Percentiles rank a stretch among this genome's conserved stretches.
phyloP scores from a whole-genome alignment of 257 asterid genomes.

The Vinca minor region DNA sequence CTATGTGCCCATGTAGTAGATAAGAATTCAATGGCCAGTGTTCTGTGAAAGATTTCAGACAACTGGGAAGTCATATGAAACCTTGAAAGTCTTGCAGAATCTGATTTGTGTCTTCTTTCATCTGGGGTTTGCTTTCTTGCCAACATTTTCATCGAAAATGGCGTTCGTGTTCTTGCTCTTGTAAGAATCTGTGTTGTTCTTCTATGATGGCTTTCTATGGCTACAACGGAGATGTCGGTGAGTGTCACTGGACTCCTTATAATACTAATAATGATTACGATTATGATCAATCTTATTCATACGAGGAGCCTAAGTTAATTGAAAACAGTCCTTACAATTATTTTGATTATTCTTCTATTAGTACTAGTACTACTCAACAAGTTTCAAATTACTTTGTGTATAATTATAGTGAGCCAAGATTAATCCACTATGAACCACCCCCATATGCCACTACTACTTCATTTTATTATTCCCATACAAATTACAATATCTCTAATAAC shows the following conservation, averaged over 20 bases:
- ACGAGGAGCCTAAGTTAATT: slow-evolving; percentile 18
- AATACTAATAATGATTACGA: slow-evolving; percentile 4
- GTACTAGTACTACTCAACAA: slow-evolving; percentile 15
- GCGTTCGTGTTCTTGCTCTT: background rate
- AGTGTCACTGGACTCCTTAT: slow-evolving; percentile 31
- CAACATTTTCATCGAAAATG: too few relatives aligned
- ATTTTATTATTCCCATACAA: slow-evolving; percentile 28
- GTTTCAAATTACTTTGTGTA: slow-evolving; percentile 18
- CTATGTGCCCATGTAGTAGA: too few relatives aligned
- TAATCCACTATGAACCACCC: slow-evolving; percentile 34
- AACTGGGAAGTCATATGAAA: too few relatives aligned
- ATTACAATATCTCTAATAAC: too few relatives aligned
- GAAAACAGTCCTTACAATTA: slow-evolving; percentile 14
- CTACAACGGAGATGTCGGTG: slow-evolving; percentile 29
- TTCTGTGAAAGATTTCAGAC: too few relatives aligned
- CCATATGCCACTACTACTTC: slow-evolving; percentile 8
- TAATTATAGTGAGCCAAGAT: slow-evolving; percentile 26
- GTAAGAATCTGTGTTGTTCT: background rate
- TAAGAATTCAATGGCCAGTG: too few relatives aligned
- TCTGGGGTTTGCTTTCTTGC: too few relatives aligned
- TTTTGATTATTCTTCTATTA: slow-evolving; percentile 15
- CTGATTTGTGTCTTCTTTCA: background rate
- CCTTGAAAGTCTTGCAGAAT: too few relatives aligned
- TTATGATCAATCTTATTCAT: too few relatives aligned
- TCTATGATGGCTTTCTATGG: slow-evolving; percentile 48